Evolutionary conservation across 1,284 basidiomycete genomes (phyloP), one percentile per base, ranked within the genome.

Genomic region (Ganoderma multipileum): DNA sequence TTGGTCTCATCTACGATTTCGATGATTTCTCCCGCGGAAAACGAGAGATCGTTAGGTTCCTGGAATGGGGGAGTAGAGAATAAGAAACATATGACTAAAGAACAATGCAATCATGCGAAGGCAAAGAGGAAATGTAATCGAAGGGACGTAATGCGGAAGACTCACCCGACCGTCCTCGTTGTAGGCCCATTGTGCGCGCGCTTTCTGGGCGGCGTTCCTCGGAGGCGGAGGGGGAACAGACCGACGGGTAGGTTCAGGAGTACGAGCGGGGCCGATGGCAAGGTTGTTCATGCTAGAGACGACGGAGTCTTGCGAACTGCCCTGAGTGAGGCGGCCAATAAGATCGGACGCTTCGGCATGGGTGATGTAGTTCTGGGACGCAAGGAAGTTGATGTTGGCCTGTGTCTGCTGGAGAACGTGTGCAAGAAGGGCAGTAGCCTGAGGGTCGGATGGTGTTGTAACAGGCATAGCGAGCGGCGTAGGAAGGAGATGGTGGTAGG

Each of bases 381-480:
- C 84, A 30, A 93, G 83, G 75, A 92, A 90, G 30, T 86, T 81
- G 50, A 92, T 79, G 69, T 91, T 89, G 70, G 84, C 81, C 70
- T 86, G 83, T n/a, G 90, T 89, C 73, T 91, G 91, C 50, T 84
- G 82, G 71, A 90, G 78, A 68, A 92, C 80, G 71, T 91, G 89
- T 3, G 83, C 82, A 23, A 90, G 80, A 36, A 87, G 79, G 38
- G 85, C 84, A 18, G 82, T 76, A 6, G 76, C 69, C 42, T 74
- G 72, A 36, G 76, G 76, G 60, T 76, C 76, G 7, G 68, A 66
- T 39, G 73, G 75, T 36, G 71, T 69, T 50, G 72, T 68, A 59
- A 73, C 60, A 47, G 71, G 68, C 70, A 73, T 65, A 36, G 63
- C 58, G 50, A 64, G 36, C 50, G 33, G 58, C 3, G 38, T 26